Percentiles rank a stretch among this genome's conserved stretches.
Evolutionary conservation across 129 eudicot genomes (phyloP).

Genomic region (Artemisia argyi): DNA sequence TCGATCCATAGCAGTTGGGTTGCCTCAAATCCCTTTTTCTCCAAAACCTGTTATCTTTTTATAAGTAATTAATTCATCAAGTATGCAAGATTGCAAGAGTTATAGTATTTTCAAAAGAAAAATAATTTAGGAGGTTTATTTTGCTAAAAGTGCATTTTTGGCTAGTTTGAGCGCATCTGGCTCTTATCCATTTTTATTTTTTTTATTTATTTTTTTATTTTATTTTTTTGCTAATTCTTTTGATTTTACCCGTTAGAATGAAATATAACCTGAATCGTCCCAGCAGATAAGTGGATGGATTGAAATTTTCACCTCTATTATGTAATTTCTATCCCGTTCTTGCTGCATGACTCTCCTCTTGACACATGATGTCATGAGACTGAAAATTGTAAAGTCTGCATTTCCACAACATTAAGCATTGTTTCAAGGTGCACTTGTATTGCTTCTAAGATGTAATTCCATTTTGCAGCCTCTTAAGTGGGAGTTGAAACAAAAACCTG

Average conservation of each 20-base stretch:
- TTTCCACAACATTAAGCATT: not conserved
- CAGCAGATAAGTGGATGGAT: not conserved
- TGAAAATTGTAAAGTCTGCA: not conserved
- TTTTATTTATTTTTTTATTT: too few relatives aligned
- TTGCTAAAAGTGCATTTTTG: not conserved
- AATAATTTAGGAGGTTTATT: slow-evolving; percentile 9
- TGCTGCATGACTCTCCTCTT: not conserved
- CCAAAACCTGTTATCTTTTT: too few relatives aligned
- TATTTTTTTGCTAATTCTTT: not conserved
- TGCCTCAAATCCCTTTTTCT: too few relatives aligned
- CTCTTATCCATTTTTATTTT: too few relatives aligned
- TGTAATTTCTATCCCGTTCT: not conserved
- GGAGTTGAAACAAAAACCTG: slow-evolving; percentile 96
- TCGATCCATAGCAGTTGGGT: too few relatives aligned
- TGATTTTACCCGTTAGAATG: not conserved
- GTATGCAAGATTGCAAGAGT: too few relatives aligned
- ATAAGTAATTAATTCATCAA: too few relatives aligned
- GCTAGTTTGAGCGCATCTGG: not conserved
- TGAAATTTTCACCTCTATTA: not conserved
- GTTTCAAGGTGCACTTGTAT: not conserved
- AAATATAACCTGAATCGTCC: not conserved
- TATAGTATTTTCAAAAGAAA: not conserved
- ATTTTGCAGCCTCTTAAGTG: slow-evolving; percentile 89
- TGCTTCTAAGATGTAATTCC: slow-evolving; percentile 18
- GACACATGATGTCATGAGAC: not conserved